Evolutionary conservation across 148 eudicot species (phyloP).

Genomic region (Heliamphora exappendiculata): DNA sequence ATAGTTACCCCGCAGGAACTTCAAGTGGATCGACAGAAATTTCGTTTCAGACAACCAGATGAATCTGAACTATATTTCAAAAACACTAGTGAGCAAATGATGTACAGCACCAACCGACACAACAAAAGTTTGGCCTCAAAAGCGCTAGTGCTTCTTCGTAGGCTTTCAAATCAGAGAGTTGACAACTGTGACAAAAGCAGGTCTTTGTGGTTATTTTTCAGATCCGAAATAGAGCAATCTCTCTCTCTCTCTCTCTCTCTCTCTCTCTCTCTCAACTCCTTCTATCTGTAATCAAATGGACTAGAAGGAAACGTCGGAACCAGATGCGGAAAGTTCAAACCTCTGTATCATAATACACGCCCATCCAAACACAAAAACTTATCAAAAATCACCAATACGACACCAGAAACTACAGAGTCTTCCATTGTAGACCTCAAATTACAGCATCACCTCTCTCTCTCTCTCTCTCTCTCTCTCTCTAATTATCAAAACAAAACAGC

Average conservation of each 20-base stretch:
- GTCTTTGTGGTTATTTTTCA: background rate
- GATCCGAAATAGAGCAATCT: background rate
- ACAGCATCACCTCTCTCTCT: background rate
- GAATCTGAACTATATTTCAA: background rate
- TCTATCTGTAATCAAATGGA: too few relatives aligned
- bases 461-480: conserved; percentile 6
- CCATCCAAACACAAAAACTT: background rate
- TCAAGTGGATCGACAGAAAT: background rate
- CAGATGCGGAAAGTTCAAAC: background rate
- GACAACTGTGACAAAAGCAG: background rate
- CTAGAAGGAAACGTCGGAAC: background rate
- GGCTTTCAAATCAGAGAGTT: conserved; percentile 10
- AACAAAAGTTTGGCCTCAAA: background rate
- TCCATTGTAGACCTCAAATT: background rate
- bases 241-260: background rate
- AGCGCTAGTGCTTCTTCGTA: background rate
- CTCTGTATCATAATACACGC: background rate
- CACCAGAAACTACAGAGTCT: background rate
- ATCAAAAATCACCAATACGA: background rate
- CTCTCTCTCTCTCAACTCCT: background rate
- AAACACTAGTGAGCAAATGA: background rate
- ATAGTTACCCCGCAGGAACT: background rate
- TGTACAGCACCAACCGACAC: background rate
- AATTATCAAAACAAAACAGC: background rate
- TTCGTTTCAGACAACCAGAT: background rate